Base-by-base conservation (phyloP, 164 flowering plant species). In the Tinospora cordifolia region DNA sequence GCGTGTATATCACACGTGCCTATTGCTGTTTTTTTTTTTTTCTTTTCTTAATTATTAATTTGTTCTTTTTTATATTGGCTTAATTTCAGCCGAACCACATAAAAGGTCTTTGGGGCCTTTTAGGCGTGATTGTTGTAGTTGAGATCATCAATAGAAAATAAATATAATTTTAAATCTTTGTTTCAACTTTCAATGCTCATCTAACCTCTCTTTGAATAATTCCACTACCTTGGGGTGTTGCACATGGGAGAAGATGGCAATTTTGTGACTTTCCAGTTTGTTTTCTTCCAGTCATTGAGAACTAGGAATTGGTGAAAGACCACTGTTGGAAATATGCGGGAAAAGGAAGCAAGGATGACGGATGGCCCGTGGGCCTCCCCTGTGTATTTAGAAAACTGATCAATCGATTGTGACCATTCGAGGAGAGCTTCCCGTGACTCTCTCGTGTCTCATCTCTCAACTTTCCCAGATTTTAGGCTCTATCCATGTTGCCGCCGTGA, bases 81-180 rank as follows among this genome's bases (percentile, higher is more conserved):
- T 11, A 34, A 36, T 39, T 67, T 51, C 66, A 82, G 77, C 79
- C 76, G 63, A 70, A 67, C 60, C 62, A 68, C 59, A 66, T 27
- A 74, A 79, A 72, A 67, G 78, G 82, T 79, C 81, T 81, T 77
- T 80, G 82, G 85, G 83, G 78, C 85, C 82, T 84, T 63, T 72
- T 36, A 70, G 17, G 76, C 63, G 68, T 81, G 80, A 15, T 74
- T 78, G 79, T 75, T 78, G 79, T 75, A 74, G 77, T 71, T 65
- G 80, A 71, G 60, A 68, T 70, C 60, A 69, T 81, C 25, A 75
- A 74, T 72, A 54, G 64, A 75, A 41, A 69, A 59, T 46, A 65
- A 27, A 73, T n/a, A 0, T 21, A 54, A 24, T 54, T 15, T 70
- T 1, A 30, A 38, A 8, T 60, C 63, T 8, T 60, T 60, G 30